Evolutionary conservation across 2,329 filamentous ascomycete species (phyloP).

Genomic region (Trichoderma sp.): DNA sequence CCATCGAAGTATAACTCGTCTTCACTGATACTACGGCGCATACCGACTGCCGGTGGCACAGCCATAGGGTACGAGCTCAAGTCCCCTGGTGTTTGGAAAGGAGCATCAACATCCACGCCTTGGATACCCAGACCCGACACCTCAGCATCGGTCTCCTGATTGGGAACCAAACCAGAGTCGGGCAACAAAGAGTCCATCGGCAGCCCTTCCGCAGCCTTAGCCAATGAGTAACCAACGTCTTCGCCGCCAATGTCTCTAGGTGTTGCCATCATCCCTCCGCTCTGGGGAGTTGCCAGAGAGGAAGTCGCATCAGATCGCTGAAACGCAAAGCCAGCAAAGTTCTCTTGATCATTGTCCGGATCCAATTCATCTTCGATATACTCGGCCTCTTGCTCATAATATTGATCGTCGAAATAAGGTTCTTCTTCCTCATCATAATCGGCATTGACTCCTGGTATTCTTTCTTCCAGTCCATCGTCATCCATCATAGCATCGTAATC

Average conservation of each 20-base stretch:
- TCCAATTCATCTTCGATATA: slow-evolving; percentile 42
- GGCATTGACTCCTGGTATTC: slow-evolving; percentile 63
- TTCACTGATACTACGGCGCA: slow-evolving; percentile 39
- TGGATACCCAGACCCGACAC: slow-evolving; percentile 51
- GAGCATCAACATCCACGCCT: slow-evolving; percentile 36
- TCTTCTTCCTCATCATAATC: slow-evolving; percentile 52
- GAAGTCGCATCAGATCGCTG: slow-evolving; percentile 58
- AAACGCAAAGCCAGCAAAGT: slow-evolving; percentile 64
- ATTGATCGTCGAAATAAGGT: slow-evolving; percentile 40
- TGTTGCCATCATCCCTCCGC: slow-evolving; percentile 52
- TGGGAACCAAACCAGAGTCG: background rate
- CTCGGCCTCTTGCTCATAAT: slow-evolving; percentile 34
- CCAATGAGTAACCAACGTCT: slow-evolving; percentile 61
- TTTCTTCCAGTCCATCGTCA: slow-evolving; percentile 67
- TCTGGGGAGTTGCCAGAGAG: slow-evolving; percentile 54
- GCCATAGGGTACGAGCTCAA: background rate
- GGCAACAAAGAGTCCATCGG: slow-evolving; percentile 26
- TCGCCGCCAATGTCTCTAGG: slow-evolving; percentile 58
- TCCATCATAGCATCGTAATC: slow-evolving; percentile 68
- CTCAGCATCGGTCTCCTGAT: slow-evolving; percentile 29
- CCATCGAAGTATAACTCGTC: slow-evolving; percentile 75
- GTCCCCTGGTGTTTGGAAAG: background rate
- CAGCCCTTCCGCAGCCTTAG: slow-evolving; percentile 49
- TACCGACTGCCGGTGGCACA: slow-evolving; percentile 29
- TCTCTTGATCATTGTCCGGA: slow-evolving; percentile 61